phyloP scores from a whole-genome alignment of 331 rosid species.

The Ulmus americana region DNA sequence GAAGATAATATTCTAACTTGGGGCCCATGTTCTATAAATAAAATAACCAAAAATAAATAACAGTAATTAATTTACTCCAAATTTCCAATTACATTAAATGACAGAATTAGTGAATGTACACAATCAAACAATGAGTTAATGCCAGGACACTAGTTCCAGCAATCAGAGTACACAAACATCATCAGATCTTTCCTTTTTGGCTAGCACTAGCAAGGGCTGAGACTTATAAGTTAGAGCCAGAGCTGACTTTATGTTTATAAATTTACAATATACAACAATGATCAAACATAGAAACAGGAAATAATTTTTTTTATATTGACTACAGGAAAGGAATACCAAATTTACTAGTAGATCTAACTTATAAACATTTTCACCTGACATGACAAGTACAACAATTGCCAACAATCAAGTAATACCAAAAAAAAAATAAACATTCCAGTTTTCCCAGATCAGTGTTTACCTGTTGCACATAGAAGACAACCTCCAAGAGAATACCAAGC shows the following conservation, averaged over 20 bases:
- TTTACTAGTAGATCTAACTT: background rate
- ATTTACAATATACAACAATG: background rate
- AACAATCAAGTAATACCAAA: background rate
- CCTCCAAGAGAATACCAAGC: constrained; percentile 97
- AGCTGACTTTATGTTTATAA: background rate
- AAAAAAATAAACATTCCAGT: background rate
- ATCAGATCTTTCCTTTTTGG: too few species aligned
- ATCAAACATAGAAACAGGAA: background rate
- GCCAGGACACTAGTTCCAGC: too few species aligned
- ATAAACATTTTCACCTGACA: background rate
- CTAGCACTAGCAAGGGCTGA: too few species aligned
- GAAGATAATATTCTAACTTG: too few species aligned
- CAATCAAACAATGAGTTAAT: too few species aligned
- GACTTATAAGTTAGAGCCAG: background rate
- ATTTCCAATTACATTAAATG: too few species aligned
- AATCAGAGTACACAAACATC: too few species aligned
- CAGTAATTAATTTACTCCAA: too few species aligned
- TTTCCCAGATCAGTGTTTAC: constrained; percentile 40
- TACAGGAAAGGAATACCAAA: background rate
- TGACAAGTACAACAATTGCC: constrained; percentile 3
- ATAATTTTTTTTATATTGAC: too few species aligned
- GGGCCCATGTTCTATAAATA: too few species aligned
- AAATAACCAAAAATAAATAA: too few species aligned
- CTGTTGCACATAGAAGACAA: constrained; percentile 90
- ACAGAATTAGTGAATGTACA: too few species aligned